Base-by-base conservation (phyloP, 1,284 basidiomycete species). In the Waitea zeae region DNA sequence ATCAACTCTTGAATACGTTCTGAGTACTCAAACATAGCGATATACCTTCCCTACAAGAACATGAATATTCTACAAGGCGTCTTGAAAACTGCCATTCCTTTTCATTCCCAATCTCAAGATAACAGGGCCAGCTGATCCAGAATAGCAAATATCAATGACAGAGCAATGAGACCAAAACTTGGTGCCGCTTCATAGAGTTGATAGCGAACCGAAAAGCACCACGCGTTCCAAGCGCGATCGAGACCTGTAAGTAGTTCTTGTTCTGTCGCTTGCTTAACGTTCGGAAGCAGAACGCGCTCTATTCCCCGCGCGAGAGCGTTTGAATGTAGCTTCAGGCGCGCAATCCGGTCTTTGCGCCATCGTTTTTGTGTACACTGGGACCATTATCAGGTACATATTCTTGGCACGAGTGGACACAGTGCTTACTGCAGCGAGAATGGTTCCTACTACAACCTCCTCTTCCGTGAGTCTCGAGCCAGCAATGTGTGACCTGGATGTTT, bases 381-480 rank as follows among this genome's bases (percentile, higher is more conserved):
- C 6, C 12, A 19, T 14, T n/a, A n/a, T n/a, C n/a, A n/a, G n/a
- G n/a, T n/a, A n/a, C n/a, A n/a, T n/a, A n/a, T n/a, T n/a, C n/a
- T n/a, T n/a, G n/a, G n/a, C n/a, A n/a, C n/a, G n/a, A n/a, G n/a
- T n/a, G n/a, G n/a, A n/a, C n/a, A n/a, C n/a, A n/a, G n/a, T n/a
- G n/a, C n/a, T n/a, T n/a, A n/a, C n/a, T n/a, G 70, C 71, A 1
- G 71, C 73, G 27, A 80, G 53, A 39, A 86, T 84, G 0, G 74
- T 73, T 12, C 79, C 78, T 5, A 73, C 56, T 1, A 81, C 70
- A 17, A 82, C 60, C 45, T 86, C 82, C 36, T 76, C 74, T 46
- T 84, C 82, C 4, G 62, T 51, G 20, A 86, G 56, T 12, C 59
- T 56, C 12, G 60, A 59, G 11, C 67, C 70, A 3, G 67, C 61